Evolutionary conservation across 441 rosid species (phyloP), one percentile per base, ranked within the genome.

Genomic region (Lepidium campestre): DNA sequence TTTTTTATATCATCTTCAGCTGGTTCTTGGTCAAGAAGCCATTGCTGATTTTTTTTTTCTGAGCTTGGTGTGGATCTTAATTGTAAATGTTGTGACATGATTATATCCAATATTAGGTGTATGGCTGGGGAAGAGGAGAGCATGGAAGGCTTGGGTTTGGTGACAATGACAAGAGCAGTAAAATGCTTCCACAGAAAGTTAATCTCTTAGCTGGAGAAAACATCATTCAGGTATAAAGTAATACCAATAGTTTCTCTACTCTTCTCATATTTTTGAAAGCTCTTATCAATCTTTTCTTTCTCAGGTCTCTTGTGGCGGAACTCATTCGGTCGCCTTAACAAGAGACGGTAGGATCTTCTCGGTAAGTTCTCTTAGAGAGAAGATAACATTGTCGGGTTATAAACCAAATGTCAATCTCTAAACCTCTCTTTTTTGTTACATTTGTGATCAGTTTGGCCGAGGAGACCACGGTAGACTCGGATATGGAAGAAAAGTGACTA

Each of bases 91-190:
- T 47, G 57, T 57, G 18, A 62, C n/a, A 39, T 69, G 57, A 49
- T 10, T 35, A 13, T 66, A 6, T 47, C 41, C n/a, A 36, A 27
- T 49, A 70, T 66, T 79, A 94, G 99, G 97, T 94, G 41, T 91
- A 82, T 73, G 93, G 91, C 23, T 94, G 99, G 99, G 99, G 99
- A 73, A 86, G 99, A 83, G 99, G 99, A 47, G 98, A 91, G 69
- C 99, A 94, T 29, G 98, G 99, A 35, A 83, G 99, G 76, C 91
- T 94, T 14, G 99, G 99, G 35, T 86, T 94, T 70, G 99, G 99
- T 52, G 99, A 94, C 68, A 94, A 81, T 75, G 99, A 94, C 79
- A 94, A 91, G 75, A 94, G 97, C 82, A 91, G 98, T 78, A 94
- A 94, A 77, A 91, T 94, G 97, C 69, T 94, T 65, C 97, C 99